Percentiles rank a stretch among this genome's conserved stretches.
Conservation (phyloP, 495 filamentous ascomycete species). For the Bacidia gigantensis region DNA sequence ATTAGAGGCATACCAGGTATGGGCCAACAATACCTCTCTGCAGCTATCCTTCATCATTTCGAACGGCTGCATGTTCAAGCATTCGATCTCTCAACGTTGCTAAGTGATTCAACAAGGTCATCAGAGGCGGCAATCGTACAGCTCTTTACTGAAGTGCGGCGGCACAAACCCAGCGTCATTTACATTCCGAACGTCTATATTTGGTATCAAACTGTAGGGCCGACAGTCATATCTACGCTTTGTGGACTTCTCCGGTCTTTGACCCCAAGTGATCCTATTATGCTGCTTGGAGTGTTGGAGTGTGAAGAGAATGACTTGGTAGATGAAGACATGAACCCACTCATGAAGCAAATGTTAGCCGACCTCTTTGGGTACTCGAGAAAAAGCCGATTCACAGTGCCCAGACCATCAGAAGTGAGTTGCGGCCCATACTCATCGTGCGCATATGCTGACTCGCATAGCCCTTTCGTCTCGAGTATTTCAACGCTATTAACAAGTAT, state of each 20-base stretch:
- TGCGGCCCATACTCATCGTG: background rate
- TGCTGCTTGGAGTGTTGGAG: conserved; percentile 74
- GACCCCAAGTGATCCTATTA: conserved; percentile 72
- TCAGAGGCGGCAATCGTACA: conserved; percentile 79
- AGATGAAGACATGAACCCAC: background rate
- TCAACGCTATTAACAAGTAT: conserved; percentile 54
- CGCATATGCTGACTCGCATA: conserved; percentile 27
- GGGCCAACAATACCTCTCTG: conserved; percentile 85
- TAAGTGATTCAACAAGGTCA: conserved; percentile 56
- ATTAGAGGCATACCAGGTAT: conserved; percentile 68
- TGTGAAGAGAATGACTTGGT: conserved; percentile 39
- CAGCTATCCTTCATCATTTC: conserved; percentile 76
- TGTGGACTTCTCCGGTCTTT: conserved; percentile 60
- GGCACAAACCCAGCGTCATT: conserved; percentile 91
- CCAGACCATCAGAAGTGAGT: conserved; percentile 46
- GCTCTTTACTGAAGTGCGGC: conserved; percentile 78
- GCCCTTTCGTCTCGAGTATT: conserved; percentile 60
- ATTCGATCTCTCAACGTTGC: conserved; percentile 78
- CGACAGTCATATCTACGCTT: conserved; percentile 61
- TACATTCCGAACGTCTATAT: conserved; percentile 80
- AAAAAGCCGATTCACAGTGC: conserved; percentile 56
- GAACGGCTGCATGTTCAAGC: conserved; percentile 89
- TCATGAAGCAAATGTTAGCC: conserved; percentile 39
- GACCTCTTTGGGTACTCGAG: conserved; percentile 77
- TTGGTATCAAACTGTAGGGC: conserved; percentile 65